Conservation (phyloP, 2,329 filamentous ascomycete genomes). For the Monosporascus sp. region DNA sequence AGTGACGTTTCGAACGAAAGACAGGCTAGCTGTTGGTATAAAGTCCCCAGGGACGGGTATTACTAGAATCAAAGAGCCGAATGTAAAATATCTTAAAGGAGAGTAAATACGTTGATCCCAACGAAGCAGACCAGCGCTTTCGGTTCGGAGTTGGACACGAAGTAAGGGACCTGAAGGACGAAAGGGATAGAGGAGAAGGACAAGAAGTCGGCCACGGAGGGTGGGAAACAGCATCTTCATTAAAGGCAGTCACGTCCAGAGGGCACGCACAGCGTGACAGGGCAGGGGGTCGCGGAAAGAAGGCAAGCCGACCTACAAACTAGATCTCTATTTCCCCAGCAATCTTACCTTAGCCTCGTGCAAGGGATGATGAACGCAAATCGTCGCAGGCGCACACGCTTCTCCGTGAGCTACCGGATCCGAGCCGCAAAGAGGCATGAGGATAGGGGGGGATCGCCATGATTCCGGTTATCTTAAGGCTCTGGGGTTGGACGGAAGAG, state of each 20-base stretch:
- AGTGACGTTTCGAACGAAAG: conserved; percentile 19
- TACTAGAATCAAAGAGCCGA: conserved; percentile 24
- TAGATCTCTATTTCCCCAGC: conserved; percentile 15
- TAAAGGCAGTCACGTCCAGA: conserved; percentile 17
- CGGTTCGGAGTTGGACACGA: conserved; percentile 25
- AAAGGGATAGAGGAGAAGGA: conserved; percentile 23
- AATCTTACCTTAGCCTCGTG: conserved; percentile 18
- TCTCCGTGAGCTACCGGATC: conserved; percentile 15
- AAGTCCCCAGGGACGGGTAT: conserved; percentile 24
- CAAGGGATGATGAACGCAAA: conserved; percentile 9
- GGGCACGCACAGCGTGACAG: conserved; percentile 6
- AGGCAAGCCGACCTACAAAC: conserved; percentile 19
- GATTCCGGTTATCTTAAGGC: background rate
- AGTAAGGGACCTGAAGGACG: conserved; percentile 6
- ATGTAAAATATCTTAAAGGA: conserved; percentile 19
- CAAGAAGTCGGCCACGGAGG: conserved; percentile 18
- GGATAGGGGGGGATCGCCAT: background rate
- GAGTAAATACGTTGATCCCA: conserved; percentile 30
- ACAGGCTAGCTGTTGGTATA: conserved; percentile 35
- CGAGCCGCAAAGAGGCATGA: conserved; percentile 15
- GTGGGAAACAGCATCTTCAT: conserved; percentile 23
- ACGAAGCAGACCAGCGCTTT: conserved; percentile 49
- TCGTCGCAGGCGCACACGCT: conserved; percentile 7
- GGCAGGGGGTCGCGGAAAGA: conserved; percentile 25
- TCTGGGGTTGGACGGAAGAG: conserved; percentile 1